Evolutionary conservation across 2,329 filamentous ascomycete genomes (phyloP).

Genomic region (Neonectria punicea): DNA sequence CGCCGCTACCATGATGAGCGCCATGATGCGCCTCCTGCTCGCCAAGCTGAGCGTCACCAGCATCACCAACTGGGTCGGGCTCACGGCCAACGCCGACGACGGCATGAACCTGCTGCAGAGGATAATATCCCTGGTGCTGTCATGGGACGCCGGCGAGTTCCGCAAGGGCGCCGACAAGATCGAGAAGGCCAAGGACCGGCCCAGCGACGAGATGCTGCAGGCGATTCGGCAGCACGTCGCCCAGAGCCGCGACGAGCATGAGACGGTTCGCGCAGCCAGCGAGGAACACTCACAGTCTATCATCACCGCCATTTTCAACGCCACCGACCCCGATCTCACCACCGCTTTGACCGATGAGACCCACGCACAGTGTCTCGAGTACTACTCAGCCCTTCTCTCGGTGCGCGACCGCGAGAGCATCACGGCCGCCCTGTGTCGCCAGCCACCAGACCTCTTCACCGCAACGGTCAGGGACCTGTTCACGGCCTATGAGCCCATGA

Average conservation of each 20-base stretch:
- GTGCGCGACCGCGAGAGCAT: constrained; percentile 80
- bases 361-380: constrained; percentile 74
- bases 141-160: constrained; percentile 79
- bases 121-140: constrained; percentile 78
- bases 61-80: constrained; percentile 81
- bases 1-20: constrained; percentile 83
- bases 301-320: constrained; percentile 71
- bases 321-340: constrained; percentile 57
- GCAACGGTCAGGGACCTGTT: constrained; percentile 72
- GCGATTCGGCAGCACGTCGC: constrained; percentile 69
- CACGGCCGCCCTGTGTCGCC: constrained; percentile 71
- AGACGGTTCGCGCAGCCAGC: constrained; percentile 68
- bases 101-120: constrained; percentile 84
- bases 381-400: constrained; percentile 76
- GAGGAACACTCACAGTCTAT: constrained; percentile 66
- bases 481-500: constrained; percentile 77
- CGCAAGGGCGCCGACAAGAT: constrained; percentile 72
- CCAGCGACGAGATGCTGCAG: constrained; percentile 69
- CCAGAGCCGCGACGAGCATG: constrained; percentile 64
- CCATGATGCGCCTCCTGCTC: constrained; percentile 76
- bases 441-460: constrained; percentile 78
- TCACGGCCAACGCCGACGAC: constrained; percentile 76
- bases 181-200: constrained; percentile 67
- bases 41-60: constrained; percentile 81
- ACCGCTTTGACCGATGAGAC: constrained; percentile 65